Base-by-base conservation (phyloP, 306 rosid species). In the Castanopsis chinensis region DNA sequence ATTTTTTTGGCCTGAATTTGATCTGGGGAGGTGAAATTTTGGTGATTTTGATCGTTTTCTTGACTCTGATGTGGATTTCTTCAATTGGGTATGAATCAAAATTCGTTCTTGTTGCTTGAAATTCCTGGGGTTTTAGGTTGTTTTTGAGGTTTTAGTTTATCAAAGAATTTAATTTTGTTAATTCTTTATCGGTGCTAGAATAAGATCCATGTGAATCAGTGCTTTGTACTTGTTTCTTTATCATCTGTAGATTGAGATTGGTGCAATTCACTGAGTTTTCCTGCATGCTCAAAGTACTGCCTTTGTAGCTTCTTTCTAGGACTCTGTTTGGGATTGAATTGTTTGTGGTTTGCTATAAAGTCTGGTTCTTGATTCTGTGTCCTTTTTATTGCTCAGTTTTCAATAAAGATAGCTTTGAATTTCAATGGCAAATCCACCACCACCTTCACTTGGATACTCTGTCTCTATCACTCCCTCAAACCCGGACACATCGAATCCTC, bases 341-440 rank as follows among this genome's bases (percentile, higher is more conserved):
- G 55, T 73, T 77, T 82, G 75, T 78, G 64, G 72, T 80, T 72
- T 84, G 52, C 80, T 37, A 19, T 82, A 72, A 81, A 82, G 78
- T 77, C 79, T 60, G 72, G 57, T 79, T 79, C 78, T 82, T 68
- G 78, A 82, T 79, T 79, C 83, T 69, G 82, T 82, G 58, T 85
- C 82, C 69, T 72, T 78, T 41, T 49, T 70, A 59, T 78, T 76
- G 74, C 15, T n/a, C 19, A 18, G 54, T 69, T 76, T 80, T 63
- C 73, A 28, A 35, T 75, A 54, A 11, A 65, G 20, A 70, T 33
- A 43, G 25, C 21, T 69, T 76, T 58, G 60, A 78, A 74, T 82
- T 57, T 72, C 82, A 59, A 94, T 94, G 98, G 85, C 97, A 72
- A 85, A 83, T 86, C 89, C 90, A 84, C 85, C 90, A 70, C 91